Evolutionary conservation across 2,329 filamentous ascomycete species (phyloP), one percentile per base, ranked within the genome.

Genomic region (Basipetospora chlamydospora): DNA sequence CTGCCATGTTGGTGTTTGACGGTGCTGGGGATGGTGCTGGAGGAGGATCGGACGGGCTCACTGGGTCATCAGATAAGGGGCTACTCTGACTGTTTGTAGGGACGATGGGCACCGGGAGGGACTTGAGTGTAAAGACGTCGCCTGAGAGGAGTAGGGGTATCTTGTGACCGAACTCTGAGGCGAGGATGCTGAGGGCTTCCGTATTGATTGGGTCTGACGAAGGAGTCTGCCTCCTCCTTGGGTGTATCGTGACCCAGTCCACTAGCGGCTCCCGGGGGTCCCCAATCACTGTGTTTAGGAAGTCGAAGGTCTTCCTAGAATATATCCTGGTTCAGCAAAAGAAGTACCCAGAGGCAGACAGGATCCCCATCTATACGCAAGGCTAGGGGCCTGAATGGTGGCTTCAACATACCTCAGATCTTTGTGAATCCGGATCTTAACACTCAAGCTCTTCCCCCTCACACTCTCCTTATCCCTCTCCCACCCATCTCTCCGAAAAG

Each of bases 171-270:
- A 69, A 67, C 43, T 61, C 66, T 11, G 61, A 55, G 3, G 66
- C 67, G 9, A 80, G 56, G 10, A 68, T 53, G 34, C 64, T 61
- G 8, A 82, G 68, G 0, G 76, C 70, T 28, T 73, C 72, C 26
- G 73, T 59, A 48, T 71, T 64, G 39, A 80, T 77, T 6, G 75
- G 73, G 1, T 62, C 61, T 20, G 64, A 73, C 23, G 72, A 77
- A 2, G 73, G 67, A 11, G 75, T 80, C 41, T 57, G 59, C 26
- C 70, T 61, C 31, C 68, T 72, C n/a, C 78, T 65, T 3, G 76
- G 77, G 51, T 82, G 78, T 38, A 82, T 74, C 26, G 77, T 81
- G 38, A 82, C 59, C 60, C 74, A 82, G 59, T 81, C 76, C 35
- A 78, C 66, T 21, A 69, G 61, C 8, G 37, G 39, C 8, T 67